Conservation (phyloP, 1,284 basidiomycete species). For the Retiboletus flavoniger region DNA sequence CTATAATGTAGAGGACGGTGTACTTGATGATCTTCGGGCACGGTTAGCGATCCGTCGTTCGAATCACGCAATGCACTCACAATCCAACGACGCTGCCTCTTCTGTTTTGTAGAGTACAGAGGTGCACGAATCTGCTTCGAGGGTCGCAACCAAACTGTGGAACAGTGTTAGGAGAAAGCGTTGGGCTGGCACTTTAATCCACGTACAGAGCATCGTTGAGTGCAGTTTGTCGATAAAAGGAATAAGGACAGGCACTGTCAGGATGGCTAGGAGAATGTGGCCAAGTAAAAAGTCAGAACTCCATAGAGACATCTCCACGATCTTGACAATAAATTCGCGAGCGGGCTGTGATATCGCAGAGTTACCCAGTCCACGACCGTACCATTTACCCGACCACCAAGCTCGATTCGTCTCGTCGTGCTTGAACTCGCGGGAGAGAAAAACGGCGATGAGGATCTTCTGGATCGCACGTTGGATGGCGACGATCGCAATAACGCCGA, state of each 20-base stretch:
- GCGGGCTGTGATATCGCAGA: conserved; percentile 92
- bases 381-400: conserved; percentile 99
- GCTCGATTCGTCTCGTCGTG: conserved; percentile 96
- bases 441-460: conserved; percentile 90
- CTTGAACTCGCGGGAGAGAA: conserved; percentile 93
- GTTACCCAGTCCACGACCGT: conserved; percentile 83
- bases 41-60: conserved; percentile 9
- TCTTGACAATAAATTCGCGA: conserved; percentile 95
- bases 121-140: conserved; percentile 94
- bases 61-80: conserved; percentile 44
- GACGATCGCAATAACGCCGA: conserved; percentile 83
- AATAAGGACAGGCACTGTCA: conserved; percentile 82
- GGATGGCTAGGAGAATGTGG: conserved; percentile 81
- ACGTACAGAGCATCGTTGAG: conserved; percentile 84
- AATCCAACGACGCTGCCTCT: conserved; percentile 88
- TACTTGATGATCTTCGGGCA: conserved; percentile 70
- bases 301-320: conserved; percentile 95
- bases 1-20: conserved; percentile 78
- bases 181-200: conserved; percentile 7
- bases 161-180: conserved; percentile 4
- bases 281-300: conserved; percentile 85
- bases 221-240: conserved; percentile 87
- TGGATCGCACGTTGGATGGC: conserved; percentile 88
- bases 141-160: conserved; percentile 80
- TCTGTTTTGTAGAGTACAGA: conserved; percentile 92